phyloP scores from a whole-genome alignment of 352 stramenopile genomes.

The Phytophthora fragariaefolia region DNA sequence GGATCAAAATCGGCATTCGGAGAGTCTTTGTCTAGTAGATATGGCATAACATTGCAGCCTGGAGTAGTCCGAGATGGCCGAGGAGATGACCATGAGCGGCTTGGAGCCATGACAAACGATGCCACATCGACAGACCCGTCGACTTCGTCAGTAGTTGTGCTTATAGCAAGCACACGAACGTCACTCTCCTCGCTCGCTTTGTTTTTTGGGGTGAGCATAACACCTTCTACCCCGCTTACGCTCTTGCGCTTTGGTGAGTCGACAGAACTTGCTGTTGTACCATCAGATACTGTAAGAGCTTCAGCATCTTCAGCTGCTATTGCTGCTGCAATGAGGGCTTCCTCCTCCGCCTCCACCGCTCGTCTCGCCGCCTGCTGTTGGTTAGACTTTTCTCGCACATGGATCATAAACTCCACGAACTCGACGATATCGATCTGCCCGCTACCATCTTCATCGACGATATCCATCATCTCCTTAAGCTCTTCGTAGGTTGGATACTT shows the following conservation, averaged over 20 bases:
- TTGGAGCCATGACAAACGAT: constrained; percentile 5
- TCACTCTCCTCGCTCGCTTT: constrained; percentile 13
- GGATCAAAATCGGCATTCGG: constrained; percentile 4
- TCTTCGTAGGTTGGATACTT: constrained; percentile 84
- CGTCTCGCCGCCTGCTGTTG: constrained; percentile 47
- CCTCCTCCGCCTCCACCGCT: constrained; percentile 22
- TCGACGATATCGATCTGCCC: constrained; percentile 89
- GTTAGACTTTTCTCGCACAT: constrained; percentile 73
- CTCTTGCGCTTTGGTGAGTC: constrained; percentile 1
- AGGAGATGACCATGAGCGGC: constrained; percentile 26
- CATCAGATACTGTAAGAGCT: not conserved
- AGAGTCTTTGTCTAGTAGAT: constrained; percentile 30
- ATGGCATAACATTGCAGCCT: constrained; percentile 31
- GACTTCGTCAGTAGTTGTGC: constrained; percentile 1
- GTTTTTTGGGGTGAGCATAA: not conserved
- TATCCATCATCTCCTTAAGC: constrained; percentile 87
- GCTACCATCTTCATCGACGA: constrained; percentile 86
- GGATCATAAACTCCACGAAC: constrained; percentile 90
- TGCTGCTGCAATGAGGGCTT: not conserved
- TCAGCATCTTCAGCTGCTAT: not conserved
- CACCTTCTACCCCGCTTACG: not conserved
- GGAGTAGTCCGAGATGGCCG: not conserved
- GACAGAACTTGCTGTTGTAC: not conserved
- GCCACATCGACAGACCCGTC: constrained; percentile 1
- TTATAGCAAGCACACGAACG: constrained; percentile 24